Evolutionary conservation across 805 yeast species (phyloP).

Genomic region (Kazachstania psychrophila): DNA sequence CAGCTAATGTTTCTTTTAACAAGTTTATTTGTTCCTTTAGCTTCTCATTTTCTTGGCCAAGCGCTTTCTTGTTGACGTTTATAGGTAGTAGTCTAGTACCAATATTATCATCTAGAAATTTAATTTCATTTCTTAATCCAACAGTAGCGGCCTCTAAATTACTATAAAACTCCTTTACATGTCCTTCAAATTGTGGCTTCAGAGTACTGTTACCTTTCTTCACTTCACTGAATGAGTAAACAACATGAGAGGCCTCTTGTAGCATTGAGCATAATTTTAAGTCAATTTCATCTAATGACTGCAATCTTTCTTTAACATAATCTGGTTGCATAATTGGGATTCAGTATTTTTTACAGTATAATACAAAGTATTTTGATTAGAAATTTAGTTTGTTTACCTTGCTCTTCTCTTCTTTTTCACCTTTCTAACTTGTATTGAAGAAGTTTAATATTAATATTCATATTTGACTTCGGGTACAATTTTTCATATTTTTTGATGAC

Average conservation of each 20-base stretch:
- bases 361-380: too few species aligned
- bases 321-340: constrained; percentile 20
- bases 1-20: constrained; percentile 9
- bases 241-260: constrained; percentile 25
- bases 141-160: constrained; percentile 18
- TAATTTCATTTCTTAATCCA: constrained; percentile 21
- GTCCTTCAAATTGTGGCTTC: constrained; percentile 25
- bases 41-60: constrained; percentile 29
- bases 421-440: too few species aligned
- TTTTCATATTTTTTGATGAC: too few species aligned
- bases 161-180: constrained; percentile 20
- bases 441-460: too few species aligned
- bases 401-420: constrained; percentile 1
- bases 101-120: constrained; percentile 23
- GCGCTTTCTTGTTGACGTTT: constrained; percentile 25
- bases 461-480: too few species aligned
- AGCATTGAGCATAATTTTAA: constrained; percentile 18
- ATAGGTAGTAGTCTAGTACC: constrained; percentile 27
- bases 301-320: constrained; percentile 24
- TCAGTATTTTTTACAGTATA: too few species aligned
- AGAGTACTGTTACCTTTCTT: constrained; percentile 24
- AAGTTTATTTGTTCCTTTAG: constrained; percentile 20
- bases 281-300: constrained; percentile 23
- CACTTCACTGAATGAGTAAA: constrained; percentile 24
- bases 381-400: too few species aligned